These are phyloP conservation scores for Phenoliferia sp. DNA, from an alignment of 1,284 basidiomycete species.

Conservation along the genomic window DNA sequence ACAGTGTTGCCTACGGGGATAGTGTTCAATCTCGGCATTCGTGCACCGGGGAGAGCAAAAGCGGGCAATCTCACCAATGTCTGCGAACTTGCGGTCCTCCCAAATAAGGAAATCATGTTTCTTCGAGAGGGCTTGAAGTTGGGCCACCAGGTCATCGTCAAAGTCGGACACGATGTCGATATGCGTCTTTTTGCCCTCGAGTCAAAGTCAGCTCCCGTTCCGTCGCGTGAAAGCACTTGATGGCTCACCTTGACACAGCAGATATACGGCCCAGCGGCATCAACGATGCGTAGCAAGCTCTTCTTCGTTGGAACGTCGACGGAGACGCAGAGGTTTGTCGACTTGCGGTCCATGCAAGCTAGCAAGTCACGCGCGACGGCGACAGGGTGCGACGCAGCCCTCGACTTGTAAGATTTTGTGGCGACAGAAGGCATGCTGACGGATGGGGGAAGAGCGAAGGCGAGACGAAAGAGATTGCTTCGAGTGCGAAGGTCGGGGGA, in stretches of 20 bases:
- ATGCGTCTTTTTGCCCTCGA: conserved; percentile 66
- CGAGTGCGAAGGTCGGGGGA: background rate
- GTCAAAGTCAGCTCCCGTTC: background rate
- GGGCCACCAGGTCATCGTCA: conserved; percentile 63
- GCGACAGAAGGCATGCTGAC: conserved; percentile 26
- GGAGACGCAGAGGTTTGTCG: conserved; percentile 87
- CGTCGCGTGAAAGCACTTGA: background rate
- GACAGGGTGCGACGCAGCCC: conserved; percentile 25
- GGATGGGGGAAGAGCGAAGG: background rate
- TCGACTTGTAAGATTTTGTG: conserved; percentile 19
- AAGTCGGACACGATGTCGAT: conserved; percentile 95
- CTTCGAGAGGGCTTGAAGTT: conserved; percentile 64
- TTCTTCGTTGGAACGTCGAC: conserved; percentile 84
- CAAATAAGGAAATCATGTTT: conserved; percentile 95
- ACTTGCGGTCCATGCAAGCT: conserved; percentile 78
- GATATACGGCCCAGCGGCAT: conserved; percentile 79
- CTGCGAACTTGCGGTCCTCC: conserved; percentile 96
- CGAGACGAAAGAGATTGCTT: background rate
- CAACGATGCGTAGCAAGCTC: conserved; percentile 80
- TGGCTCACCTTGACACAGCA: conserved; percentile 84
- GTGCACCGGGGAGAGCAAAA: background rate
- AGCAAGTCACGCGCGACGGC: conserved; percentile 51
- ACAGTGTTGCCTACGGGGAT: conserved; percentile 88
- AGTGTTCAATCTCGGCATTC: too few relatives aligned
- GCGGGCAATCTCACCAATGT: conserved; percentile 67